Evolutionary conservation across 805 yeast species (phyloP).

Genomic region (Tetrapisispora arboricola): DNA sequence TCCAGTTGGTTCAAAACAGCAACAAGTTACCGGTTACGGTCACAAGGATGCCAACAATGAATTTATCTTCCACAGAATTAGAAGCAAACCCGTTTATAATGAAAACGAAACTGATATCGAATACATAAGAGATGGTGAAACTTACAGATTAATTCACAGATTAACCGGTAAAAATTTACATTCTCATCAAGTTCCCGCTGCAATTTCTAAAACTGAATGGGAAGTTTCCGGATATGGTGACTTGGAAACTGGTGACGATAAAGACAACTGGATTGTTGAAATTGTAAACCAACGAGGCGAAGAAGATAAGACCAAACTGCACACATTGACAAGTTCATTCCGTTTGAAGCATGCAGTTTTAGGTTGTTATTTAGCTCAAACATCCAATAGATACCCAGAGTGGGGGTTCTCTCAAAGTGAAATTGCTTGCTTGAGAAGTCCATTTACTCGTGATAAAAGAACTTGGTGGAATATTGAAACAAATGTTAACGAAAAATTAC

Average conservation of each 20-base stretch:
- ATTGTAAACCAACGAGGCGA: constrained; percentile 52
- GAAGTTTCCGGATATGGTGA: constrained; percentile 89
- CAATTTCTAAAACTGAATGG: constrained; percentile 50
- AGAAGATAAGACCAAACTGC: constrained; percentile 44
- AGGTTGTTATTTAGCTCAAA: constrained; percentile 71
- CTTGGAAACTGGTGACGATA: constrained; percentile 56
- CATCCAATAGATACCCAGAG: constrained; percentile 57
- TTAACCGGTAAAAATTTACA: constrained; percentile 67
- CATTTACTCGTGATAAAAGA: constrained; percentile 67
- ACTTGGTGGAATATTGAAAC: constrained; percentile 85
- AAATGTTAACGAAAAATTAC: constrained; percentile 52
- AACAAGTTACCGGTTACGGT: constrained; percentile 88
- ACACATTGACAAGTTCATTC: constrained; percentile 68
- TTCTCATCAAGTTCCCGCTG: constrained; percentile 72
- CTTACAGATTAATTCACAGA: constrained; percentile 62
- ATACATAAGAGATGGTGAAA: constrained; percentile 49
- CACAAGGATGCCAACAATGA: constrained; percentile 81
- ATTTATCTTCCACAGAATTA: constrained; percentile 58
- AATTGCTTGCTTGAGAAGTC: constrained; percentile 53
- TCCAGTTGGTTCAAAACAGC: constrained; percentile 90
- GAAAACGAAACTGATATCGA: constrained; percentile 26
- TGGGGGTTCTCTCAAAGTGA: constrained; percentile 87
- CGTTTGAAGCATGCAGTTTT: constrained; percentile 52
- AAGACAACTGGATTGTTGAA: constrained; percentile 88
- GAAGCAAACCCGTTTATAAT: constrained; percentile 29